Conservation (phyloP, 345 rosid species). For the Brassica nigra region DNA sequence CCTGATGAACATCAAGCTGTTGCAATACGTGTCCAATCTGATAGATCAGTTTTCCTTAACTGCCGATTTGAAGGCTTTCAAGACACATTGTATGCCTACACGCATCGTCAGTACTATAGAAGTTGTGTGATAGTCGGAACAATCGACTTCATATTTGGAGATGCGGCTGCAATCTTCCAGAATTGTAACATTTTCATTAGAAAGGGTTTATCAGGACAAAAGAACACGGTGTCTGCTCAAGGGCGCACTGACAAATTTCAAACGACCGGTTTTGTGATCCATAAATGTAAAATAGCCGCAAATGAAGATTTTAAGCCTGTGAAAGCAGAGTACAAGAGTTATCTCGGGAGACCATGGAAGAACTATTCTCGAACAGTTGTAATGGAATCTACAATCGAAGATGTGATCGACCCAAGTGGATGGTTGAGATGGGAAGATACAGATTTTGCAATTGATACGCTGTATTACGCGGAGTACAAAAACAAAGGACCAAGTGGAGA, state of each 20-base stretch:
- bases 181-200: not conserved
- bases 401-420: constrained; percentile 69
- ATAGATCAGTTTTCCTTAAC: constrained; percentile 60
- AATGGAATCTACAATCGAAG: constrained; percentile 69
- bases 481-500: constrained; percentile 65
- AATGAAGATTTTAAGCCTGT: constrained; percentile 29
- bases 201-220: not conserved
- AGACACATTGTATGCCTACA: not conserved
- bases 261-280: not conserved
- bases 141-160: not conserved
- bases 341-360: constrained; percentile 87
- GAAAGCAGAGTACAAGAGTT: constrained; percentile 47
- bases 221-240: not conserved
- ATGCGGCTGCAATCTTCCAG: not conserved
- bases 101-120: not conserved
- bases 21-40: constrained; percentile 65
- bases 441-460: constrained; percentile 49
- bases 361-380: constrained; percentile 61
- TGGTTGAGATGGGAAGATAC: constrained; percentile 62
- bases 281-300: not conserved
- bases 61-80: constrained; percentile 67
- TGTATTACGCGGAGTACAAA: constrained; percentile 70
- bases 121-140: not conserved
- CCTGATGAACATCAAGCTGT: constrained; percentile 73
- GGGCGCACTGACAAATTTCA: not conserved